Percentiles rank a stretch among this genome's conserved stretches.
Evolutionary conservation across 2,329 filamentous ascomycete species (phyloP).

Genomic region (Trichophyton benhamiae): DNA sequence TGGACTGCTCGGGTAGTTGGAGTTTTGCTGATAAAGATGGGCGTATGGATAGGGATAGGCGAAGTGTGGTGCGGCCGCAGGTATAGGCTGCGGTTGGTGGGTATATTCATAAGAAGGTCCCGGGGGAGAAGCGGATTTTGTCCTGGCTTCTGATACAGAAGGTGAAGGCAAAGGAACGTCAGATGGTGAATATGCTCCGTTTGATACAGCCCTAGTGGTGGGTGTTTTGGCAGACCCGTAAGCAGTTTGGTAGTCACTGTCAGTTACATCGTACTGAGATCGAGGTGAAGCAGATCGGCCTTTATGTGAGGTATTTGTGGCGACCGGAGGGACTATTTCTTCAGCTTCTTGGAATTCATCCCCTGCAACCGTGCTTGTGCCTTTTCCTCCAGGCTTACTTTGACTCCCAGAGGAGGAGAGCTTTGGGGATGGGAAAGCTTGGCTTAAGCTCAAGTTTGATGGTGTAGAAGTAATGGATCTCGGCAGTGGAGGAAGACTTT

Average conservation of each 20-base stretch:
- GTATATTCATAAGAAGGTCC: constrained; percentile 14
- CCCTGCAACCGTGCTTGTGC: background rate
- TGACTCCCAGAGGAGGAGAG: background rate
- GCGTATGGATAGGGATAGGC: constrained; percentile 23
- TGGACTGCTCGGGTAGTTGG: constrained; percentile 20
- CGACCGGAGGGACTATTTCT: background rate
- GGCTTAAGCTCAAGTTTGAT: constrained; percentile 8
- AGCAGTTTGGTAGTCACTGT: constrained; percentile 8
- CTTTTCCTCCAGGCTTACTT: background rate
- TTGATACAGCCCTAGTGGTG: constrained; percentile 6
- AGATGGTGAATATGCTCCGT: constrained; percentile 6
- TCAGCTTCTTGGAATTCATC: background rate
- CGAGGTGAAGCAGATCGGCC: background rate
- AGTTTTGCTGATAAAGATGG: constrained; percentile 26
- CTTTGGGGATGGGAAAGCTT: constrained; percentile 4
- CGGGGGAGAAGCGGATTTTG: constrained; percentile 9
- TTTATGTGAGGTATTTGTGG: background rate
- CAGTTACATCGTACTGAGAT: constrained; percentile 7
- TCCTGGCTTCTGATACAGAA: constrained; percentile 9
- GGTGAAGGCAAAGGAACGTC: constrained; percentile 8
- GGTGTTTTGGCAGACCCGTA: constrained; percentile 5
- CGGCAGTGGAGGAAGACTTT: constrained; percentile 13
- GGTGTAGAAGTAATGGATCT: constrained; percentile 11
- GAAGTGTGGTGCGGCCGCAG: constrained; percentile 14
- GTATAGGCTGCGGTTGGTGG: constrained; percentile 18